Conservation (phyloP, 176 grass and related monocot genomes). For the Cymbopogon citratus region DNA sequence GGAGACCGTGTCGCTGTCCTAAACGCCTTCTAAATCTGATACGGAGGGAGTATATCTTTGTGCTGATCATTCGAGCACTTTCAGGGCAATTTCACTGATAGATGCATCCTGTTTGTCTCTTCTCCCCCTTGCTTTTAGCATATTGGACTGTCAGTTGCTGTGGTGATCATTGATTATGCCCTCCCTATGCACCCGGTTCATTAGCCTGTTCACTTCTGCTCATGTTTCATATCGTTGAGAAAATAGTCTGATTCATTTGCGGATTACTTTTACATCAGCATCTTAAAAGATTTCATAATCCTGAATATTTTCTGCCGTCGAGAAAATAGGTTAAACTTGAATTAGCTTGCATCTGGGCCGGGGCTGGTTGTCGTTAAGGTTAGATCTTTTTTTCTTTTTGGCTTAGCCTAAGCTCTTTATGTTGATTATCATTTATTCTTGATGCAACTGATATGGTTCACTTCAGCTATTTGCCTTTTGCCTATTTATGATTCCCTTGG, state of each 20-base stretch:
- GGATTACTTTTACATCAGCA: slow-evolving; percentile 1
- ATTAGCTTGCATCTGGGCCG: not conserved
- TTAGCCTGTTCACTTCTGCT: too few relatives aligned
- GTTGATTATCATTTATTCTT: not conserved
- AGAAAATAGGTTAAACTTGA: not conserved
- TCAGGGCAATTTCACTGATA: not conserved
- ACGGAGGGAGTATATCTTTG: not conserved
- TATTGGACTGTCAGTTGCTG: too few relatives aligned
- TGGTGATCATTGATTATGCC: too few relatives aligned
- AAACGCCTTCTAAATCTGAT: too few relatives aligned
- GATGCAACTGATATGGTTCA: not conserved
- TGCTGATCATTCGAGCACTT: not conserved
- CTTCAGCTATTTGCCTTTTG: not conserved
- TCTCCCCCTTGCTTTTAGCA: too few relatives aligned
- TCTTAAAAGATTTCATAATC: too few relatives aligned
- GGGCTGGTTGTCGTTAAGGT: not conserved
- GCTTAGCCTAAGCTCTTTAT: not conserved
- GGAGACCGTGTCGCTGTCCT: too few relatives aligned
- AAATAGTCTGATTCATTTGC: not conserved
- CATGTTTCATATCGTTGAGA: too few relatives aligned
- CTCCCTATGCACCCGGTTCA: too few relatives aligned
- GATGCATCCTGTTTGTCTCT: not conserved
- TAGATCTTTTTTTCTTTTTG: not conserved
- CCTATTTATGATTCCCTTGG: not conserved
- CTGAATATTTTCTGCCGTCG: too few relatives aligned